Conservation (phyloP, 805 yeast species). For the Candida vartiovaarae region DNA sequence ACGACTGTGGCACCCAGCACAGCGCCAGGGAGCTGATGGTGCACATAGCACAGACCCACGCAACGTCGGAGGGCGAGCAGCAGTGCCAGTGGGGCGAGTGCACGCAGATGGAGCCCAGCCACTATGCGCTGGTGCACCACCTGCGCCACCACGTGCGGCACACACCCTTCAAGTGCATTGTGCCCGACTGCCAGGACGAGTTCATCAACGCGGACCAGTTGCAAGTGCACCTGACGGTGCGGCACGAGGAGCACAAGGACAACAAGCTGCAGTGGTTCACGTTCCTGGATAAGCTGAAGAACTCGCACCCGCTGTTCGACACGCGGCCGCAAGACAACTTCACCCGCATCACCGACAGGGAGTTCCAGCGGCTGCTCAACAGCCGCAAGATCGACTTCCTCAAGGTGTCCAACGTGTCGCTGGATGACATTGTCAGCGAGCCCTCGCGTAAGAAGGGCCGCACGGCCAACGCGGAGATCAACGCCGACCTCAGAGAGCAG, state of each 20-base stretch:
- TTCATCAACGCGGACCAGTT: conserved; percentile 58
- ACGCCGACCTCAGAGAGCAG: conserved; percentile 15
- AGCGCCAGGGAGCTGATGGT: conserved; percentile 2
- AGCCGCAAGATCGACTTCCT: conserved; percentile 17
- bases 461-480: conserved; percentile 21
- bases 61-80: conserved; percentile 2
- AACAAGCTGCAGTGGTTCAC: conserved; percentile 13
- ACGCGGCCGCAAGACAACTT: not conserved
- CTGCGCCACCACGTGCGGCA: conserved; percentile 62
- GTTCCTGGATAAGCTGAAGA: conserved; percentile 10
- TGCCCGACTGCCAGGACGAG: conserved; percentile 58
- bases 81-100: conserved; percentile 59
- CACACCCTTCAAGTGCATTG: conserved; percentile 54
- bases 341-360: conserved; percentile 7
- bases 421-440: conserved; percentile 21
- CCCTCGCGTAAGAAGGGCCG: conserved; percentile 22
- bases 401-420: conserved; percentile 18
- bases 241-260: conserved; percentile 29
- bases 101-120: conserved; percentile 39
- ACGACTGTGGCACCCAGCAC: conserved; percentile 2
- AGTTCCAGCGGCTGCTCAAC: conserved; percentile 4
- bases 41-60: conserved; percentile 9
- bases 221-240: conserved; percentile 54
- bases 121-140: conserved; percentile 56
- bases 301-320: not conserved